phyloP scores from a whole-genome alignment of 2,329 filamentous ascomycete species.

The Chaetomium strumarium region DNA sequence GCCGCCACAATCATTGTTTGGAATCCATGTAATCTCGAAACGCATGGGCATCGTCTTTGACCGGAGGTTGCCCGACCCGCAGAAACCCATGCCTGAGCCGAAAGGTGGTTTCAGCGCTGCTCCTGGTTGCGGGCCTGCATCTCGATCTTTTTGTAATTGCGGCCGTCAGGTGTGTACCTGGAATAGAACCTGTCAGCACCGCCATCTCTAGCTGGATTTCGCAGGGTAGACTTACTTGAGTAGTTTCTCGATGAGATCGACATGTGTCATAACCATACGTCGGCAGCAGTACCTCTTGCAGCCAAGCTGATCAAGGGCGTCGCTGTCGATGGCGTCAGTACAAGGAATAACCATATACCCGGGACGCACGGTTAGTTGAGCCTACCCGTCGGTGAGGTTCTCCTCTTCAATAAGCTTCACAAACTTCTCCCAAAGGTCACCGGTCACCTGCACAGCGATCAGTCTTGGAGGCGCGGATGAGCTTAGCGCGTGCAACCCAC shows the following conservation, averaged over 20 bases:
- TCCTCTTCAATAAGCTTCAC: conserved; percentile 78
- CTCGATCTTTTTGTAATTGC: conserved; percentile 56
- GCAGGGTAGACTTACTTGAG: conserved; percentile 61
- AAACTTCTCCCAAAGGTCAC: conserved; percentile 96
- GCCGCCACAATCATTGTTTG: not conserved
- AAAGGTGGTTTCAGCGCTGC: not conserved
- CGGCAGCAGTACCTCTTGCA: conserved; percentile 97
- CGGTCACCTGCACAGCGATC: conserved; percentile 66
- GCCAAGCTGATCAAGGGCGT: conserved; percentile 92
- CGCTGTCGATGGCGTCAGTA: conserved; percentile 49
- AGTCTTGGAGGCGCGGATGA: conserved; percentile 20
- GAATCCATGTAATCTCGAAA: not conserved
- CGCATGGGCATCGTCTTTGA: conserved; percentile 7
- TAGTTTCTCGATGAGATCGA: conserved; percentile 97
- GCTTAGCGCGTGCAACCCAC: conserved; percentile 43
- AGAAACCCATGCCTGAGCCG: conserved; percentile 6
- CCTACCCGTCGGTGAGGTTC: conserved; percentile 64
- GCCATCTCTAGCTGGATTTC: too few relatives aligned
- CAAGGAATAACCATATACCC: not conserved
- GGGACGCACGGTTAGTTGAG: not conserved
- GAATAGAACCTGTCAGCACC: conserved; percentile 10
- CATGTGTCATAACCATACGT: conserved; percentile 99
- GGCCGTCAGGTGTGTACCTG: conserved; percentile 57
- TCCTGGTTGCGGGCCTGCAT: conserved; percentile 23
- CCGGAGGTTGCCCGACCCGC: not conserved